These are phyloP conservation scores for Dichomitus squalens DNA, from an alignment of 1,284 basidiomycete species.

Conservation along the genomic window DNA sequence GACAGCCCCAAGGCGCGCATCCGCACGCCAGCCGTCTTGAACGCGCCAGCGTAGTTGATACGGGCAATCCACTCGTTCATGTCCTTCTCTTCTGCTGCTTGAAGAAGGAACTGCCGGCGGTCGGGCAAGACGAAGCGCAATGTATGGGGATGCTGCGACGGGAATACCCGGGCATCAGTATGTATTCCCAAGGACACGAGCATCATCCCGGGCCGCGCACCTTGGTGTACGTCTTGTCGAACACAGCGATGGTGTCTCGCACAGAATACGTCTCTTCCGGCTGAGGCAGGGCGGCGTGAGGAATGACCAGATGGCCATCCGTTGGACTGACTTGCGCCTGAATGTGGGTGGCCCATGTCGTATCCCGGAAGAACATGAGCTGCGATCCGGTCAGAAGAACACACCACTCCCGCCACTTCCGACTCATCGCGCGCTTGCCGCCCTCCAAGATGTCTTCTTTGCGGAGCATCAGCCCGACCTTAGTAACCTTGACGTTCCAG, in stretches of 20 bases:
- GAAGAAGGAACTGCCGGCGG: constrained; percentile 83
- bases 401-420: constrained; percentile 91
- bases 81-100: constrained; percentile 72
- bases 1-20: constrained; percentile 80
- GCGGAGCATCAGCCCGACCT: constrained; percentile 80
- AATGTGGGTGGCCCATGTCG: constrained; percentile 65
- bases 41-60: constrained; percentile 94
- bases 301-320: constrained; percentile 44
- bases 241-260: constrained; percentile 78
- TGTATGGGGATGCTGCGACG: constrained; percentile 45
- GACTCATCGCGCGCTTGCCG: constrained; percentile 72
- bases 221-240: constrained; percentile 77
- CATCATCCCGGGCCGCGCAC: constrained; percentile 40
- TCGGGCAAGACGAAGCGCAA: constrained; percentile 81
- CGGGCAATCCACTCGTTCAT: constrained; percentile 91
- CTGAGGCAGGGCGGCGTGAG: constrained; percentile 65
- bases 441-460: constrained; percentile 84
- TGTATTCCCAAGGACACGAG: neutral
- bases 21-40: constrained; percentile 84
- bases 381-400: constrained; percentile 90
- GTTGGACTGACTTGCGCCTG: constrained; percentile 49
- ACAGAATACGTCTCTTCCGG: constrained; percentile 90
- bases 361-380: constrained; percentile 90
- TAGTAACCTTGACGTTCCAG: constrained; percentile 74
- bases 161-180: neutral